phyloP scores from a whole-genome alignment of 2,329 filamentous ascomycete genomes.

The Reticulascus tulasneorum region DNA sequence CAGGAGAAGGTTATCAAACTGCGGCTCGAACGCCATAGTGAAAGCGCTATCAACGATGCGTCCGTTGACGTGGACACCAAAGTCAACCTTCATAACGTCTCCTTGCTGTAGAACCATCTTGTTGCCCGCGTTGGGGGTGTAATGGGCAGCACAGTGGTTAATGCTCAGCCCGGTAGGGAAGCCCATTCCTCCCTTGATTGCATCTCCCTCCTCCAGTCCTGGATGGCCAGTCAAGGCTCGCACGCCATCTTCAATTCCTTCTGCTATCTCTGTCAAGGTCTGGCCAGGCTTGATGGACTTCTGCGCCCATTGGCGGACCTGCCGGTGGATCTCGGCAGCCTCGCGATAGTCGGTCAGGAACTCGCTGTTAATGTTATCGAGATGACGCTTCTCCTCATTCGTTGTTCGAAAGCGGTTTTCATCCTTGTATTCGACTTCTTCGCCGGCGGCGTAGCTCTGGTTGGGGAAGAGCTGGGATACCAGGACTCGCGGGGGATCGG shows the following conservation, averaged over 20 bases:
- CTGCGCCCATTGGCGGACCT: constrained; percentile 80
- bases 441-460: constrained; percentile 69
- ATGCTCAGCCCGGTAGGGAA: constrained; percentile 83
- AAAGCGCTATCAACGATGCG: constrained; percentile 80
- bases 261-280: constrained; percentile 75
- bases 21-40: constrained; percentile 70
- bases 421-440: constrained; percentile 73
- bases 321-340: constrained; percentile 78
- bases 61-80: constrained; percentile 77
- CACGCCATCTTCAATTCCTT: constrained; percentile 80
- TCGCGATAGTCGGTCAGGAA: constrained; percentile 79
- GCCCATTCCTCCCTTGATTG: constrained; percentile 74
- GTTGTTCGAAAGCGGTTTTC: constrained; percentile 79
- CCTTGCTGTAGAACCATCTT: constrained; percentile 67
- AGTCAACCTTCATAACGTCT: constrained; percentile 81
- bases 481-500: constrained; percentile 70
- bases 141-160: constrained; percentile 84
- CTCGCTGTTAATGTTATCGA: constrained; percentile 60
- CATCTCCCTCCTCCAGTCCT: constrained; percentile 75
- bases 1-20: constrained; percentile 71
- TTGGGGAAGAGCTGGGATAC: constrained; percentile 71
- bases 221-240: constrained; percentile 72
- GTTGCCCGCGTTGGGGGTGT: constrained; percentile 83
- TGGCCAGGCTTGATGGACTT: constrained; percentile 78
- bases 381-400: constrained; percentile 76